Conservation (phyloP, 2,329 filamentous ascomycete genomes). For the Phyllosticta citribraziliensis region DNA sequence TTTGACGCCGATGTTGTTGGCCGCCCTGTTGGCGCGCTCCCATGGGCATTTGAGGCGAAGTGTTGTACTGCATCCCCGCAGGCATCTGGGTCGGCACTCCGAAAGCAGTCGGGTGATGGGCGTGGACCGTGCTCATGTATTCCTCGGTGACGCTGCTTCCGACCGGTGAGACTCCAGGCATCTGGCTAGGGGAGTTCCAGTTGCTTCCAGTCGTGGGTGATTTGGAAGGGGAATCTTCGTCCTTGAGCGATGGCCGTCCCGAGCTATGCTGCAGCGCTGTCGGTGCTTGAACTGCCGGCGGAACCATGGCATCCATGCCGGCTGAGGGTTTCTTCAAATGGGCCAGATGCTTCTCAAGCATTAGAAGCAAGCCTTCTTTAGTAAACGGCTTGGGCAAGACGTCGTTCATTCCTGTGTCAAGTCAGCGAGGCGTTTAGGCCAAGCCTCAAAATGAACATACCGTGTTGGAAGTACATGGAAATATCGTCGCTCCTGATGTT, state of each 20-base stretch:
- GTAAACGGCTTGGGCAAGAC: constrained; percentile 97
- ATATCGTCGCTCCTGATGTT: constrained; percentile 97
- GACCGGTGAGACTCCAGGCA: constrained; percentile 49
- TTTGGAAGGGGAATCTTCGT: constrained; percentile 53
- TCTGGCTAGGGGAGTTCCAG: constrained; percentile 54
- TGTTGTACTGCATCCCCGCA: constrained; percentile 28
- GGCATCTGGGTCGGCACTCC: constrained; percentile 18
- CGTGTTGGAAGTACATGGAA: constrained; percentile 92
- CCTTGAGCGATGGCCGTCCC: constrained; percentile 48
- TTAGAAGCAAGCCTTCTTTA: constrained; percentile 63
- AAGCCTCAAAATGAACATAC: constrained; percentile 42
- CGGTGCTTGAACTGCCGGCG: constrained; percentile 33
- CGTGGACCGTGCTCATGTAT: constrained; percentile 36
- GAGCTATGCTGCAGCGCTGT: constrained; percentile 29
- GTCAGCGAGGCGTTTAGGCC: background rate
- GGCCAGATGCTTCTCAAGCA: constrained; percentile 82
- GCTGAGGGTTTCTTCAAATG: constrained; percentile 60
- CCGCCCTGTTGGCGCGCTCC: constrained; percentile 19
- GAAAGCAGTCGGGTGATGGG: constrained; percentile 28
- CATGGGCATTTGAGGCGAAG: constrained; percentile 30
- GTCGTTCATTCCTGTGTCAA: constrained; percentile 79
- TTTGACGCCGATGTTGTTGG: constrained; percentile 43
- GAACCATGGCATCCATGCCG: constrained; percentile 39
- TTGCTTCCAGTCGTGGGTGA: constrained; percentile 51
- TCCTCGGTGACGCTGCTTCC: constrained; percentile 37